These are phyloP conservation scores for Phytophthora citricola DNA, from an alignment of 352 stramenopile species.

Conservation along the genomic window DNA sequence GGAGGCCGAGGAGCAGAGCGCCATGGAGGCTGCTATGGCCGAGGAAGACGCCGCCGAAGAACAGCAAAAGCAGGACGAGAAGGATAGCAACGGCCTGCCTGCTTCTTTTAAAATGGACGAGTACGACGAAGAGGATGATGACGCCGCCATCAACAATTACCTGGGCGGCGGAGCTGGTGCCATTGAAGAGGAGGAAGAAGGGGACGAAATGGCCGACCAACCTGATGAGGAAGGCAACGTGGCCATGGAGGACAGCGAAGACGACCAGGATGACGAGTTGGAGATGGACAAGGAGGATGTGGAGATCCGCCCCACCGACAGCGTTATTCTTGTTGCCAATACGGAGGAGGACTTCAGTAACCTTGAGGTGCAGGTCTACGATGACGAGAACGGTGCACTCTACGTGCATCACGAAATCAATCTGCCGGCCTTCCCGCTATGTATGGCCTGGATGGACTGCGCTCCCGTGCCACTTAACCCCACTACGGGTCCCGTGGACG, in stretches of 20 bases:
- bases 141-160: constrained; percentile 85
- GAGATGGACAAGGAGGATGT: constrained; percentile 93
- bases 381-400: constrained; percentile 95
- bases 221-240: constrained; percentile 60
- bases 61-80: constrained; percentile 31
- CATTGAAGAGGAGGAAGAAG: constrained; percentile 55
- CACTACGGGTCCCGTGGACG: constrained; percentile 74
- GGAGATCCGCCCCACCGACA: constrained; percentile 93
- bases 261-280: constrained; percentile 74
- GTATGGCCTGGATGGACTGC: constrained; percentile 96
- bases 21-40: constrained; percentile 59
- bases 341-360: constrained; percentile 99
- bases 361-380: constrained; percentile 99
- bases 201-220: constrained; percentile 21
- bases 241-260: constrained; percentile 58
- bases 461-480: constrained; percentile 68
- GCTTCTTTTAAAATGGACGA: constrained; percentile 88
- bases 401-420: constrained; percentile 99
- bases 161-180: constrained; percentile 44
- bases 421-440: constrained; percentile 98
- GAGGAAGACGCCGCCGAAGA: constrained; percentile 48
- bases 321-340: constrained; percentile 96
- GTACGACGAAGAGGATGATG: constrained; percentile 89
- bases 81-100: constrained; percentile 60
- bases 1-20: constrained; percentile 64